Evolutionary conservation across 2,329 filamentous ascomycete species (phyloP).

Genomic region (Verticillium dahliae): DNA sequence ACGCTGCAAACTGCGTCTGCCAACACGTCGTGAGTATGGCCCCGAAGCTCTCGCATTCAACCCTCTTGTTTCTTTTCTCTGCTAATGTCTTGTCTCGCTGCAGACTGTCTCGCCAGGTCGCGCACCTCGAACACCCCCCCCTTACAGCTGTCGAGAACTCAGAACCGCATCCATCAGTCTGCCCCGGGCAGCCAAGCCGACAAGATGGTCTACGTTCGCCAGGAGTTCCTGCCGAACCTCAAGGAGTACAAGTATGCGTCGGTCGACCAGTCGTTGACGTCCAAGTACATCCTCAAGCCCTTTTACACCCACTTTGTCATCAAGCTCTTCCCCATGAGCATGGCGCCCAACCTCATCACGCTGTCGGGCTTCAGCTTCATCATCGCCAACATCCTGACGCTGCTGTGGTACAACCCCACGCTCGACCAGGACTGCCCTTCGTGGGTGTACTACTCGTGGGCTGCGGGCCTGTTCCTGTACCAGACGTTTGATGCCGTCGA

Average conservation of each 20-base stretch:
- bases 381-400: slow-evolving; percentile 78
- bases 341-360: slow-evolving; percentile 88
- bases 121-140: background rate
- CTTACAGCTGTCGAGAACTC: too few species aligned
- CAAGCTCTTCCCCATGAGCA: slow-evolving; percentile 87
- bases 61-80: too few species aligned
- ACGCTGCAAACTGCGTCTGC: background rate
- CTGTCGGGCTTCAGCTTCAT: slow-evolving; percentile 87
- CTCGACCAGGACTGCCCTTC: slow-evolving; percentile 87
- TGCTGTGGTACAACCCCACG: slow-evolving; percentile 94
- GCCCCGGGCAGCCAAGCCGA: slow-evolving; percentile 3
- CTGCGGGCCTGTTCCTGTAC: slow-evolving; percentile 84
- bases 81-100: too few species aligned
- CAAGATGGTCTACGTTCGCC: slow-evolving; percentile 90
- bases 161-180: background rate
- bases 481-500: slow-evolving; percentile 98
- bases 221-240: slow-evolving; percentile 80
- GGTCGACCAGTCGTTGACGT: slow-evolving; percentile 84
- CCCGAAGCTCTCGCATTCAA: background rate
- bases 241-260: slow-evolving; percentile 93
- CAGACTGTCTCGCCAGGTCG: background rate
- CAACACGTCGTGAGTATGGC: background rate
- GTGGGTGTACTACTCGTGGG: slow-evolving; percentile 95
- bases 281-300: slow-evolving; percentile 91
- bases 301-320: slow-evolving; percentile 96